These are phyloP conservation scores for Xylaria telfairii DNA, from an alignment of 495 filamentous ascomycete species.

Conservation along the genomic window DNA sequence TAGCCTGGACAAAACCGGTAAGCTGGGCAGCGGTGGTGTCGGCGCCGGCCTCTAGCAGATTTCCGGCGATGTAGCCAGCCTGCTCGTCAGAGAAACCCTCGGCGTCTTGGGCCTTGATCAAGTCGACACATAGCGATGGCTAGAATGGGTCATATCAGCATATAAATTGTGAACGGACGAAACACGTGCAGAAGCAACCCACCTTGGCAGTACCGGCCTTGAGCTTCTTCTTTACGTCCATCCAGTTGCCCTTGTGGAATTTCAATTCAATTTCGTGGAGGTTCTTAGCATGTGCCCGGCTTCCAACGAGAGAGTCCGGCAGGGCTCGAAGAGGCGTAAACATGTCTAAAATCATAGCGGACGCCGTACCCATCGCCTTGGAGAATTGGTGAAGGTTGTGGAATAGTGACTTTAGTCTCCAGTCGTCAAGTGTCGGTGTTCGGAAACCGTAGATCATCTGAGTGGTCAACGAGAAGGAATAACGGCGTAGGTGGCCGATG, in stretches of 20 bases:
- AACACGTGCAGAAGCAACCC: slow-evolving; percentile 24
- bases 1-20: slow-evolving; percentile 65
- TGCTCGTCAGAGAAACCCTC: slow-evolving; percentile 49
- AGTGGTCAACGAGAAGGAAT: slow-evolving; percentile 60
- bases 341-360: slow-evolving; percentile 49
- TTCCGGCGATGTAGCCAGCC: slow-evolving; percentile 54
- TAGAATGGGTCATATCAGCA: slow-evolving; percentile 17
- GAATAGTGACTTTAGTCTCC: slow-evolving; percentile 59
- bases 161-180: neutral
- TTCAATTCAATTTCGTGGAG: slow-evolving; percentile 38
- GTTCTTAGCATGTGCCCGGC: slow-evolving; percentile 35
- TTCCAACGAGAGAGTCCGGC: slow-evolving; percentile 46
- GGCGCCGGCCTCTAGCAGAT: slow-evolving; percentile 62
- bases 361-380: slow-evolving; percentile 51
- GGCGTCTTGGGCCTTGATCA: slow-evolving; percentile 44
- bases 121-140: slow-evolving; percentile 49
- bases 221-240: slow-evolving; percentile 45
- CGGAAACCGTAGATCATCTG: slow-evolving; percentile 63
- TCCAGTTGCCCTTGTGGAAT: slow-evolving; percentile 49
- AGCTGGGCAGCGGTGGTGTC: slow-evolving; percentile 61
- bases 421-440: slow-evolving; percentile 53
- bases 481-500: slow-evolving; percentile 59
- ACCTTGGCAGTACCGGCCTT: slow-evolving; percentile 38
- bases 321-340: slow-evolving; percentile 47
- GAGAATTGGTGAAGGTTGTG: slow-evolving; percentile 58